Conservation (phyloP, 306 rosid species). For the Lathyrus aphaca region DNA sequence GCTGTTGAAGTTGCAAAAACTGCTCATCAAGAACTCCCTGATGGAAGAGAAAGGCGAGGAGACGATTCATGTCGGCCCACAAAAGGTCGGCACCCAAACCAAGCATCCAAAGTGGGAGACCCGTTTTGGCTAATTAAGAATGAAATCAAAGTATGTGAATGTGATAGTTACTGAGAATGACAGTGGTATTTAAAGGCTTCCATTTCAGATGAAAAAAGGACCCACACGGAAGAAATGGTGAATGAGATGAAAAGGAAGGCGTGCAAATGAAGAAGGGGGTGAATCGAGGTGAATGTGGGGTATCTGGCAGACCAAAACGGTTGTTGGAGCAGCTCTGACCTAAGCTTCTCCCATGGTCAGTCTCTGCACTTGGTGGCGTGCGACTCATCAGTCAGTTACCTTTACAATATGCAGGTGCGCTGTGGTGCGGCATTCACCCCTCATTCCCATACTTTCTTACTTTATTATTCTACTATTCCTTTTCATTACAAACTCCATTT, state of each 20-base stretch:
- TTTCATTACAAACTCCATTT: no score
- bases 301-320: constrained; percentile 60
- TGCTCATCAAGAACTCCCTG: constrained; percentile 89
- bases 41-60: constrained; percentile 84
- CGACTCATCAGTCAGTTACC: constrained; percentile 17
- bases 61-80: constrained; percentile 89
- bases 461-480: background rate
- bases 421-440: constrained; percentile 8
- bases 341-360: background rate
- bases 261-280: constrained; percentile 45
- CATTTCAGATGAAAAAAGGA: background rate
- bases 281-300: constrained; percentile 87
- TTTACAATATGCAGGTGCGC: constrained; percentile 42
- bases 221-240: constrained; percentile 24
- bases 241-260: constrained; percentile 53
- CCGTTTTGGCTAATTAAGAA: constrained; percentile 70
- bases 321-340: background rate
- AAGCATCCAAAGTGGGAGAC: constrained; percentile 87
- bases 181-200: constrained; percentile 3
- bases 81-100: constrained; percentile 74
- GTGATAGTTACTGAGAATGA: background rate
- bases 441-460: constrained; percentile 1
- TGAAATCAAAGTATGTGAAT: background rate
- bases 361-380: constrained; percentile 12
- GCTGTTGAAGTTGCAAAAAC: constrained; percentile 82